phyloP scores from a whole-genome alignment of 2,329 filamentous ascomycete species.

The Sclerotinia sclerotiorum region DNA sequence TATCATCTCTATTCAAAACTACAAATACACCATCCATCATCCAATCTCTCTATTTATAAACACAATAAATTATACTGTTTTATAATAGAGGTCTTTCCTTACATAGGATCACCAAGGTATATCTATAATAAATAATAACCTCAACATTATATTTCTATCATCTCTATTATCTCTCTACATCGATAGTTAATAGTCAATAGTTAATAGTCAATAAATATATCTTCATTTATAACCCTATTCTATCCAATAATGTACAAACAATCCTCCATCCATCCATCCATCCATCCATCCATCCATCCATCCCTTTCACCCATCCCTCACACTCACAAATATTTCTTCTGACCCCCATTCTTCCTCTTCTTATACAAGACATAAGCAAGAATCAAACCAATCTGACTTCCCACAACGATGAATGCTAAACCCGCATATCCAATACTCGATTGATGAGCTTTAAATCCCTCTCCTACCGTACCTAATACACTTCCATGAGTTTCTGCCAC shows the following conservation, averaged over 20 bases:
- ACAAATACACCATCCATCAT: no score
- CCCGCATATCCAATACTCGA: constrained; percentile 21
- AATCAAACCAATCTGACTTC: constrained; percentile 35
- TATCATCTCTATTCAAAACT: no score
- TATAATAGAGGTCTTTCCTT: no score
- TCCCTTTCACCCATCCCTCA: constrained; percentile 22
- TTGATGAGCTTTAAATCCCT: constrained; percentile 19
- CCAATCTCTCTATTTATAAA: no score
- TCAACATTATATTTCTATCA: no score
- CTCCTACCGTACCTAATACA: constrained; percentile 26
- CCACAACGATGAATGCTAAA: constrained; percentile 32
- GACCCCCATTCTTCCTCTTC: constrained; percentile 34
- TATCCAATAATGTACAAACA: not conserved
- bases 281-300: not conserved
- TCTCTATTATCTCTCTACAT: no score
- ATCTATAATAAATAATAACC: no score
- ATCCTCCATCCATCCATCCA: not conserved
- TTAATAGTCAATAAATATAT: not conserved
- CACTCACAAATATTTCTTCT: constrained; percentile 41
- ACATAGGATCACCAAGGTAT: no score
- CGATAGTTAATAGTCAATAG: no score
- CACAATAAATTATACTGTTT: no score
- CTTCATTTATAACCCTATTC: no score
- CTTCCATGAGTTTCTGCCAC: constrained; percentile 33
- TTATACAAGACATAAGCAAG: constrained; percentile 39